Evolutionary conservation across 768 basidiomycete species (phyloP).

Genomic region (Panaeolus cyanescens): DNA sequence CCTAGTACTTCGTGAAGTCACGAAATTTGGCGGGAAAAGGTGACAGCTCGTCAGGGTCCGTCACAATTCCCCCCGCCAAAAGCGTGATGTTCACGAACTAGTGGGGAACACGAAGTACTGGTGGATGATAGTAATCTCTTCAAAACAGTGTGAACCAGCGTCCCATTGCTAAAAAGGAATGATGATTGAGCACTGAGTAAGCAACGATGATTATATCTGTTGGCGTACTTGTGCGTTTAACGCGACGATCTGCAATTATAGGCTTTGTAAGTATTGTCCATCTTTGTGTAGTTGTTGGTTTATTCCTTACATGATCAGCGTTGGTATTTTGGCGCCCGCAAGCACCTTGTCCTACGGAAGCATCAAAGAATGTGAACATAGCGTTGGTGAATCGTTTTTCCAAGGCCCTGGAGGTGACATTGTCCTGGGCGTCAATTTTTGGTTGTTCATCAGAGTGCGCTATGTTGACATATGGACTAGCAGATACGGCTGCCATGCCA

Average conservation of each 20-base stretch:
- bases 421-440: conserved; percentile 4
- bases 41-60: too few relatives aligned
- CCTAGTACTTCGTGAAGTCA: too few relatives aligned
- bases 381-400: conserved; percentile 41
- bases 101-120: too few relatives aligned
- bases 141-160: conserved; percentile 42
- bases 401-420: conserved; percentile 22
- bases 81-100: too few relatives aligned
- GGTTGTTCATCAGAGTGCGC: neutral
- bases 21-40: too few relatives aligned
- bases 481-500: neutral
- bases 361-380: conserved; percentile 59
- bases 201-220: neutral
- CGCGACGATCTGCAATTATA: conserved; percentile 26
- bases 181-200: too few relatives aligned
- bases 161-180: conserved; percentile 21
- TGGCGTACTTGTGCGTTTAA: conserved; percentile 21
- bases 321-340: conserved; percentile 28
- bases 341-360: conserved; percentile 33
- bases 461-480: neutral
- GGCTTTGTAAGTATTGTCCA: neutral
- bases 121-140: too few relatives aligned
- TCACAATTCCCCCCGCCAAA: too few relatives aligned
- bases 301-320: conserved; percentile 24
- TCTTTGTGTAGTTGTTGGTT: neutral